Evolutionary conservation across 768 basidiomycete genomes (phyloP).

Genomic region (Termitomyces sp.): DNA sequence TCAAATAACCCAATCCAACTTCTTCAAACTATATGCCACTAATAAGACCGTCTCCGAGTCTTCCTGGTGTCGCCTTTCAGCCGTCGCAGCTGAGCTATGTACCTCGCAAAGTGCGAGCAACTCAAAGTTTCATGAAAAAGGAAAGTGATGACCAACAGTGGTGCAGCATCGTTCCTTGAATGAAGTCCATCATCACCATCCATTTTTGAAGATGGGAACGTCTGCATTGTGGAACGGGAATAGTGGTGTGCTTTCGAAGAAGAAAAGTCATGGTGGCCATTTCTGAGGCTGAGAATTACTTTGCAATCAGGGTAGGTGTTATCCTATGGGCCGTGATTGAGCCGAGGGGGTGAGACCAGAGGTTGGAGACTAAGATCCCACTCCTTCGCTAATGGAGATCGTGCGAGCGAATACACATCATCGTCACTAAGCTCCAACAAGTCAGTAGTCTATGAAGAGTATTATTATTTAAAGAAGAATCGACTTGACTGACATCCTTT

Average conservation of each 20-base stretch:
- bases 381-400: background rate
- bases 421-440: background rate
- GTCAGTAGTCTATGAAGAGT: background rate
- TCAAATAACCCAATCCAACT: background rate
- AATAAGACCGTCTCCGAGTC: background rate
- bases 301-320: constrained; percentile 3
- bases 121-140: constrained; percentile 14
- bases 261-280: background rate
- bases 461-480: no score
- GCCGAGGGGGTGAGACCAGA: background rate
- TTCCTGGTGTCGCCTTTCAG: constrained; percentile 2
- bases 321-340: background rate
- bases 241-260: constrained; percentile 2
- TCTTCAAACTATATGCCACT: background rate
- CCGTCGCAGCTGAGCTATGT: constrained; percentile 20
- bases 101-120: constrained; percentile 22
- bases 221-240: constrained; percentile 5
- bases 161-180: constrained; percentile 17
- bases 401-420: background rate
- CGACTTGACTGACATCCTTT: background rate
- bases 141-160: constrained; percentile 19
- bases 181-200: constrained; percentile 21
- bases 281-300: background rate
- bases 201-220: background rate
- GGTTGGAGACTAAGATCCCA: background rate